Base-by-base conservation (phyloP, 2,329 filamentous ascomycete species). In the Pseudogymnoascus sp. region DNA sequence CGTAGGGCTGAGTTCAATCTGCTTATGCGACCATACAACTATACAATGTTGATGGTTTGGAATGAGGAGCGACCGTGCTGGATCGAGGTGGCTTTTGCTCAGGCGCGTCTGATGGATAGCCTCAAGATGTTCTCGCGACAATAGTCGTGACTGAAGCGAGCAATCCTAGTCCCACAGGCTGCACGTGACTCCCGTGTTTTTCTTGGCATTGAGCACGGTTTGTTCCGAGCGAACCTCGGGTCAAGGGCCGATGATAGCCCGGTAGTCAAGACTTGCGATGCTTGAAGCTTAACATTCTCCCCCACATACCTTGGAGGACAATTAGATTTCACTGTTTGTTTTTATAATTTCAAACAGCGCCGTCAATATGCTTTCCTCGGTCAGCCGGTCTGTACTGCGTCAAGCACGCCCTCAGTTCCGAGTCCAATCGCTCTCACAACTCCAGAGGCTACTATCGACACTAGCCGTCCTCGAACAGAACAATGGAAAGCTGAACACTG, bases 401-500 rank as follows among this genome's bases (percentile, higher is more conserved):
- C 70, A 70, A 59, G 66, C 65, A 58, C 66, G 70, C n/a, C 68
- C 64, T 53, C 79, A 79, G 71, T 73, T 82, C 63, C 73, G 74
- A 60, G 61, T 70, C 63, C 64, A 68, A 11, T 71, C 70, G 11
- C 62, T 70, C 73, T 84, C 84, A 62, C 79, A 82, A 64, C 76
- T 88, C 66, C 80, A 81, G 68, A 83, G 89, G 69, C 79, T 96
- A 64, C 81, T 95, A 62, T 97, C 92, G 58, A 94, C 92, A 36
- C 83, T 99, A 61, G 93, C 93, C 50, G 80, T 99, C 60, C 84
- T 99, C 64, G 94, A 99, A 77, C 94, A 97, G 76, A 86, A 87
- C 70, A 89, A 96, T 70, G 94, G 94, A 64, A 87, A 91, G 76
- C 83, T 99, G 66, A 91, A 90, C 71, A 76, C 82, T 64, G 87